Evolutionary conservation across 2,329 filamentous ascomycete species (phyloP).

Genomic region (Intubia oerlemansii): DNA sequence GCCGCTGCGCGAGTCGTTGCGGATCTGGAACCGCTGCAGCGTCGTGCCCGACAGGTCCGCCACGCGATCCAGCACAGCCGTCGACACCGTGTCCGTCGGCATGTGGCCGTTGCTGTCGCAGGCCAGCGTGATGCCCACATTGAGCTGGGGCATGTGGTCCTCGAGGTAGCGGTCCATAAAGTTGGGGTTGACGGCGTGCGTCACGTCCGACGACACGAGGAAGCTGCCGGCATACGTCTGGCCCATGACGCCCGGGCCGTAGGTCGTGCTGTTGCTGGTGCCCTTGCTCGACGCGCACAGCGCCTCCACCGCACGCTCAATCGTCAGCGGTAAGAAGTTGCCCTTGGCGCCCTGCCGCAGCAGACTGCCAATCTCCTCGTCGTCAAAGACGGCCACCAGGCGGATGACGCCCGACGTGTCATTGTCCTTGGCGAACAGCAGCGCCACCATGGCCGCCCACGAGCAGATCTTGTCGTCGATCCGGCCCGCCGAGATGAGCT

Average conservation of each 20-base stretch:
- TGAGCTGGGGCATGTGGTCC: conserved; percentile 70
- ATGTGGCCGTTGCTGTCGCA: conserved; percentile 85
- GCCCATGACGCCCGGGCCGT: conserved; percentile 42
- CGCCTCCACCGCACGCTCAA: conserved; percentile 63
- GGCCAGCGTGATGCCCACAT: conserved; percentile 63
- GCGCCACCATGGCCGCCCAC: conserved; percentile 69
- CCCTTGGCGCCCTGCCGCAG: conserved; percentile 75
- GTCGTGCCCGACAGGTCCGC: conserved; percentile 51
- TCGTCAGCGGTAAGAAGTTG: conserved; percentile 65
- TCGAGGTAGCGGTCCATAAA: conserved; percentile 69
- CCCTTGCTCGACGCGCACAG: no score
- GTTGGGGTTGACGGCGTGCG: conserved; percentile 86
- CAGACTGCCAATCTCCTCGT: conserved; percentile 86
- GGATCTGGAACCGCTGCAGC: conserved; percentile 81
- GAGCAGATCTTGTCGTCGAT: conserved; percentile 98
- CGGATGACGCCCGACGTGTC: conserved; percentile 52
- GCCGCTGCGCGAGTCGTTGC: conserved; percentile 75
- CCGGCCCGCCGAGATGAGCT: conserved; percentile 85
- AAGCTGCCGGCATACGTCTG: conserved; percentile 85
- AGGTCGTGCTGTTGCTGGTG: conserved; percentile 11
- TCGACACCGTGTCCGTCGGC: conserved; percentile 79
- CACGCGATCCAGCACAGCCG: conserved; percentile 57
- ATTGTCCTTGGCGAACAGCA: conserved; percentile 43
- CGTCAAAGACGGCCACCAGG: conserved; percentile 83
- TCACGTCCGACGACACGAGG: conserved; percentile 81